These are phyloP conservation scores for Emergomyces orientalis DNA, from an alignment of 2,329 filamentous ascomycete species.

Conservation along the genomic window DNA sequence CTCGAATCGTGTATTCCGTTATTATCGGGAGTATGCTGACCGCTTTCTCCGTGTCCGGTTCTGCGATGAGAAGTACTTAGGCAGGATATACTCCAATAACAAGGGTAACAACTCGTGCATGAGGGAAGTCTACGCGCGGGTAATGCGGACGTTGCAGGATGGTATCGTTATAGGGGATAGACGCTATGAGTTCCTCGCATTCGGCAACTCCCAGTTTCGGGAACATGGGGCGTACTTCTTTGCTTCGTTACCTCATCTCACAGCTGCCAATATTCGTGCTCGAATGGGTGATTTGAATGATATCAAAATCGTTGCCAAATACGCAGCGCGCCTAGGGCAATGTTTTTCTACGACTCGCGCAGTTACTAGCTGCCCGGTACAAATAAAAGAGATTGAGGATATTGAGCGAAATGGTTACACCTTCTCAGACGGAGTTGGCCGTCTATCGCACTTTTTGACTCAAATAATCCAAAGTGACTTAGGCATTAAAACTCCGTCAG, in stretches of 20 bases:
- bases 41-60: conserved; percentile 86
- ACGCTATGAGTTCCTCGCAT: conserved; percentile 81
- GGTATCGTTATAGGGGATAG: conserved; percentile 77
- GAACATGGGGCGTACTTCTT: conserved; percentile 94
- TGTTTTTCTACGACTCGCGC: conserved; percentile 89
- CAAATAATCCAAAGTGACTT: conserved; percentile 64
- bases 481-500: conserved; percentile 45
- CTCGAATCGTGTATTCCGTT: conserved; percentile 76
- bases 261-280: conserved; percentile 64
- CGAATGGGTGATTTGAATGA: conserved; percentile 82
- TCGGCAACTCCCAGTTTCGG: conserved; percentile 88
- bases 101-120: conserved; percentile 46
- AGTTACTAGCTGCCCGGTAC: conserved; percentile 54
- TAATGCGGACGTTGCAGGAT: conserved; percentile 61
- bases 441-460: conserved; percentile 72
- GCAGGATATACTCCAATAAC: conserved; percentile 46
- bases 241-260: conserved; percentile 56
- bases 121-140: conserved; percentile 63
- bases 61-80: conserved; percentile 63
- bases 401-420: conserved; percentile 58
- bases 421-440: conserved; percentile 90
- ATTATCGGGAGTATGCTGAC: conserved; percentile 59
- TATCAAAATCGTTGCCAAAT: conserved; percentile 79
- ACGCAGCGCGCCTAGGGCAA: conserved; percentile 80
- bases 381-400: conserved; percentile 54